Base-by-base conservation (phyloP, 1,284 basidiomycete genomes). In the Vanrija pseudolonga region DNA sequence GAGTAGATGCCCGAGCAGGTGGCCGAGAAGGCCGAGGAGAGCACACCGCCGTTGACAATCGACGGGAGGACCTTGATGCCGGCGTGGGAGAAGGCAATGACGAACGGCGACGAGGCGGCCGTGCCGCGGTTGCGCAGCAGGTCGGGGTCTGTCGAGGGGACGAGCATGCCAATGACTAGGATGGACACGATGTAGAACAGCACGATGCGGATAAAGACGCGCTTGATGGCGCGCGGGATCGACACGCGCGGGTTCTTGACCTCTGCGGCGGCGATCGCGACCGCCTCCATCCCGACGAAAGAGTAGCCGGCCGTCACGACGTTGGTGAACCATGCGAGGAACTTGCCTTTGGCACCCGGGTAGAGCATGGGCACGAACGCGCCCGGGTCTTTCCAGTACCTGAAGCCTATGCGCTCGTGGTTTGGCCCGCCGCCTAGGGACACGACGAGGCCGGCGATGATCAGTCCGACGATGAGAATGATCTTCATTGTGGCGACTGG, bases 81-180 rank as follows among this genome's bases (percentile, higher is more conserved):
- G 3, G 88, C 85, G 38, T 79, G 81, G 62, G 82, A 66, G 59
- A 73, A 71, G 53, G 71, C 89, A 62, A 91, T 88, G 58, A 91
- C 89, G 72, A 90, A 91, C 0, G 89, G 89, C 14, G 86, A 89
- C 4, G 88, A 88, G 28, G 82, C 85, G n/a, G 69, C 69, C 46
- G 87, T 76, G 56, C 81, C 32, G 32, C 74, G 24, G 32, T 32
- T 32, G 12, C 47, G 23, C 23, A 6, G 14, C 20, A 92, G 81
- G n/a, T 80, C 71, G 0, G 74, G 65, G 56, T 86, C 79, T 65
- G 82, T 84, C 38, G 83, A 87, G 3, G 88, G 84, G 6, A 89
- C 87, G 54, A 90, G 81, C 20, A 91, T 76, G 44, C 89, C 89
- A 59, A 91, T 88, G 58, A 90, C 75, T 48, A 81, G 61, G 24